Conservation (phyloP, 75 land plant genomes). For the Selaginella tamariscina region DNA sequence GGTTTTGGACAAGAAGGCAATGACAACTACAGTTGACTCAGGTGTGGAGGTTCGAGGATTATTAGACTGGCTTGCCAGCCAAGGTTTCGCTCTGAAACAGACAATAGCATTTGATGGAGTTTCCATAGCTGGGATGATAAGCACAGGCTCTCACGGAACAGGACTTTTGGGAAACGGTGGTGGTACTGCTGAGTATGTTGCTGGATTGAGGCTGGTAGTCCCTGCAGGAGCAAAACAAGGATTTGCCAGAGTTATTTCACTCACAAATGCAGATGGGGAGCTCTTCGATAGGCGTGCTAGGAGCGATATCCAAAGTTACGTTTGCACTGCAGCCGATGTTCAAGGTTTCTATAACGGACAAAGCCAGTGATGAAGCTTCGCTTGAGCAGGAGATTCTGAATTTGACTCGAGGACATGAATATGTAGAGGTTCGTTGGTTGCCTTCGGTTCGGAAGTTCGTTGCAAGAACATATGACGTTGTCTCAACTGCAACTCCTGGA, state of each 20-base stretch:
- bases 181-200: constrained; percentile 51
- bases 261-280: constrained; percentile 26
- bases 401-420: constrained; percentile 15
- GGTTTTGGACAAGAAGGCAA: constrained; percentile 22
- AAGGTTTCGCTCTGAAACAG: constrained; percentile 42
- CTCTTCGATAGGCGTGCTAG: constrained; percentile 24
- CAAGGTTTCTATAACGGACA: background rate
- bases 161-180: constrained; percentile 56
- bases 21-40: constrained; percentile 38
- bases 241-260: constrained; percentile 33
- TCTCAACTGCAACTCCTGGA: constrained; percentile 8
- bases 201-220: constrained; percentile 34
- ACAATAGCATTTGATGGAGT: constrained; percentile 61
- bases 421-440: constrained; percentile 12
- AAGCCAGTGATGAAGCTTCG: background rate
- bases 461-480: background rate
- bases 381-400: background rate
- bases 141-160: constrained; percentile 80
- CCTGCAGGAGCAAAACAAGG: constrained; percentile 39
- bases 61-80: constrained; percentile 33
- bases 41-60: constrained; percentile 40
- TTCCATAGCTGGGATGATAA: constrained; percentile 43
- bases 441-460: background rate
- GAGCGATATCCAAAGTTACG: constrained; percentile 17
- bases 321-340: constrained; percentile 18